These are phyloP conservation scores for Raffaelea ambrosiae DNA, from an alignment of 2,329 filamentous ascomycete species.

Conservation along the genomic window DNA sequence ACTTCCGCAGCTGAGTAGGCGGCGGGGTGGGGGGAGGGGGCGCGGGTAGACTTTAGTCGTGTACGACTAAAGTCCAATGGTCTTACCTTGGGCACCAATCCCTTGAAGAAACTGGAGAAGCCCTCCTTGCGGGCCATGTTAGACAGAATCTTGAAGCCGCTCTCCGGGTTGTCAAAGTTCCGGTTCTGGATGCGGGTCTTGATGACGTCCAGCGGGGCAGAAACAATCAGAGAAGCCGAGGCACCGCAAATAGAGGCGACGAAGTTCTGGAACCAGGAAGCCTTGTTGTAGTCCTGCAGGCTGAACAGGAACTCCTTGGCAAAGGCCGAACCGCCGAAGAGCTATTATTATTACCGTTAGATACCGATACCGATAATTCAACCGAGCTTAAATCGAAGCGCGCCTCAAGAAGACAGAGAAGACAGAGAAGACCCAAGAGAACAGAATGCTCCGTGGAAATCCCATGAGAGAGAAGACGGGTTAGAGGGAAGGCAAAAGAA, in stretches of 20 bases:
- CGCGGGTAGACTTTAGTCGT: no score
- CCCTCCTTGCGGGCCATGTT: constrained; percentile 95
- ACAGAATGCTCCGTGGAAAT: no score
- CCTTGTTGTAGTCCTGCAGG: constrained; percentile 90
- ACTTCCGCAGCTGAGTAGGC: no score
- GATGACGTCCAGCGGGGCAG: constrained; percentile 93
- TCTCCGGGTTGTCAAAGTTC: constrained; percentile 97
- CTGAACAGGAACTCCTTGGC: constrained; percentile 94
- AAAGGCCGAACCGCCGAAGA: constrained; percentile 95
- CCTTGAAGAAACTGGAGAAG: constrained; percentile 88
- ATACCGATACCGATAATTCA: background rate
- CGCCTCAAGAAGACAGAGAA: no score
- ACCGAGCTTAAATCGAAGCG: no score
- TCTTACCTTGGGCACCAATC: constrained; percentile 78
- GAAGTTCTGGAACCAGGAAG: constrained; percentile 93
- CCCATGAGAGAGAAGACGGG: no score
- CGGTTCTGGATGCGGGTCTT: constrained; percentile 98
- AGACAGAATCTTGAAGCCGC: constrained; percentile 80
- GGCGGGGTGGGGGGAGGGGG: no score
- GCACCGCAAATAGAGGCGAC: constrained; percentile 92
- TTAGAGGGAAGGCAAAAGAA: background rate
- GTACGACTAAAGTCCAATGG: no score
- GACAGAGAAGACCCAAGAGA: no score
- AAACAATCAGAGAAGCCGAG: constrained; percentile 88
- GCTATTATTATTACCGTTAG: constrained; percentile 40